Conservation (phyloP, 2,329 filamentous ascomycete species). For the Diaporthe citriasiana region DNA sequence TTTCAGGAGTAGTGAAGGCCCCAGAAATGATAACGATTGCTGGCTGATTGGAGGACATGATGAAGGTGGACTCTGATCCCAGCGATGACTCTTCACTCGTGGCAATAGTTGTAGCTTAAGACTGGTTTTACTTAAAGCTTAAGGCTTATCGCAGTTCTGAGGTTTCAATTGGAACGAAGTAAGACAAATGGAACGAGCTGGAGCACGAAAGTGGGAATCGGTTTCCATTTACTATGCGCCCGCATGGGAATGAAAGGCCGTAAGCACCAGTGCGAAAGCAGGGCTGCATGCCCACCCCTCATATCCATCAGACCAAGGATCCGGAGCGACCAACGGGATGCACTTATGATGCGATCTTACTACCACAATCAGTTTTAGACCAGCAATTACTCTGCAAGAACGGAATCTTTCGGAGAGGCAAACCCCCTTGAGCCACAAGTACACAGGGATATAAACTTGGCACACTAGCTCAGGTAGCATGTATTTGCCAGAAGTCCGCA, state of each 20-base stretch:
- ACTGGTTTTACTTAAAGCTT: too few relatives aligned
- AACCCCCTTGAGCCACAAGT: background rate
- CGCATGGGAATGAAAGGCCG: background rate
- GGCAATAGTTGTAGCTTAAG: background rate
- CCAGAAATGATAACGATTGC: constrained; percentile 30
- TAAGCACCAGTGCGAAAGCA: background rate
- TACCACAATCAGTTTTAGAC: background rate
- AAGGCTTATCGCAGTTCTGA: background rate
- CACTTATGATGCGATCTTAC: background rate
- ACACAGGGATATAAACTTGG: background rate
- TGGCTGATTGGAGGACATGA: constrained; percentile 19
- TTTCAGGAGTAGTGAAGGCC: constrained; percentile 13
- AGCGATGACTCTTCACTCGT: too few relatives aligned
- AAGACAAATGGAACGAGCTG: background rate
- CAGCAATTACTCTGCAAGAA: background rate
- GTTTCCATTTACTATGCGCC: background rate
- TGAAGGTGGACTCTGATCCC: background rate
- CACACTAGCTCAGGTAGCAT: too few relatives aligned
- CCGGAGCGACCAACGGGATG: background rate
- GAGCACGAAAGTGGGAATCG: background rate
- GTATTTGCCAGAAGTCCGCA: too few relatives aligned
- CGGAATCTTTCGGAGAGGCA: background rate
- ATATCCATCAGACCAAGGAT: background rate
- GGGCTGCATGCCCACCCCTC: background rate
- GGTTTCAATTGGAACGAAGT: background rate